phyloP scores from a whole-genome alignment of 768 basidiomycete species.

The Lactarius pseudohatsudake region DNA sequence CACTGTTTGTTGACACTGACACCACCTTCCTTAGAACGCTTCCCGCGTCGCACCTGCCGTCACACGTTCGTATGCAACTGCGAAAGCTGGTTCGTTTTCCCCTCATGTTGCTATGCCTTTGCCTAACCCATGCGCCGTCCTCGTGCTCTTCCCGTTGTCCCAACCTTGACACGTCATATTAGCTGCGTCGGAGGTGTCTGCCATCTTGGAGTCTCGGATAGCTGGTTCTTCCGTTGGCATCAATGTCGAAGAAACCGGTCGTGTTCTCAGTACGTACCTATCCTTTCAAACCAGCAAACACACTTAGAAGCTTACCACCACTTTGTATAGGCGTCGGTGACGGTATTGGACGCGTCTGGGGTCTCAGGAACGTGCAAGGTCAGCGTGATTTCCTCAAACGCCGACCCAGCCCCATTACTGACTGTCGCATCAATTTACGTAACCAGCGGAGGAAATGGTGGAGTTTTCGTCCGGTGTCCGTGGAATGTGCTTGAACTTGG shows the following conservation, averaged over 20 bases:
- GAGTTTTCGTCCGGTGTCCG: conserved; percentile 99
- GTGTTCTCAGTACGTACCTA: conserved; percentile 83
- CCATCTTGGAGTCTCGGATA: conserved; percentile 98
- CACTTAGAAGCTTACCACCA: conserved; percentile 33
- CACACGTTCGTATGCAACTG: conserved; percentile 91
- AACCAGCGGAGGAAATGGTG: conserved; percentile 98
- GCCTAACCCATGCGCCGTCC: conserved; percentile 27
- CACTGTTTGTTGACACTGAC: conserved; percentile 19
- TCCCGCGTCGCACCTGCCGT: conserved; percentile 48
- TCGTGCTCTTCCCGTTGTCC: conserved; percentile 33
- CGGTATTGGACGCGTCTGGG: conserved; percentile 99
- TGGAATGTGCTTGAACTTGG: conserved; percentile 99
- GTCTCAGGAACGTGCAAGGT: conserved; percentile 98
- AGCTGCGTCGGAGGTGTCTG: conserved; percentile 99
- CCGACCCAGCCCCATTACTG: conserved; percentile 26
- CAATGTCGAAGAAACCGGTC: conserved; percentile 99
- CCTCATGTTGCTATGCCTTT: not conserved
- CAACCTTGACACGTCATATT: conserved; percentile 39
- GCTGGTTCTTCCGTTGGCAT: conserved; percentile 86
- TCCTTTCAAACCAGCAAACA: not conserved
- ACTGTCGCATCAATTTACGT: conserved; percentile 31
- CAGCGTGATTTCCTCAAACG: conserved; percentile 29
- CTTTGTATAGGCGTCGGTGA: conserved; percentile 85
- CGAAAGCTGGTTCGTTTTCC: conserved; percentile 82
- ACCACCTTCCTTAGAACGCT: conserved; percentile 37